Base-by-base conservation (phyloP, 129 eudicot genomes). In the Glebionis coronaria region DNA sequence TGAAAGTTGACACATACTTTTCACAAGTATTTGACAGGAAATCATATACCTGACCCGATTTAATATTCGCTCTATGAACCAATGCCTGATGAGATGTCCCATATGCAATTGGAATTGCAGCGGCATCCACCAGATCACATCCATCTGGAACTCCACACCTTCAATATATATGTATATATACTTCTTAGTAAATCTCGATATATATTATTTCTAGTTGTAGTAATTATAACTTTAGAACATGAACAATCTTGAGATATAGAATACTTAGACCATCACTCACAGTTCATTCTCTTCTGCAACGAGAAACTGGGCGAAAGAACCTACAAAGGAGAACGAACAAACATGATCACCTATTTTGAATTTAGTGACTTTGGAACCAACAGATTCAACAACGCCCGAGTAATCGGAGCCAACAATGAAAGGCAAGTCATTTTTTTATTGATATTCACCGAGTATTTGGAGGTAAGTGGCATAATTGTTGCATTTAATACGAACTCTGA, bases 41-140 rank as follows among this genome's bases (percentile, higher is more conserved):
- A 29, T 29, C 35, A 4, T 29, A 28, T 81, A 90, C 97, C 89
- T 87, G 97, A 57, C 95, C 95, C 71, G 86, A 35, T 16, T 62
- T 79, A 53, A 91, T 75, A 20, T 80, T 87, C 20, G 96, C 95
- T 76, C 98, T 85, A 73, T 91, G 95, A 81, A 23, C 25, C 71
- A 91, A 69, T 13, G 87, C 98, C 50, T 87, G 82, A 68, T 88
- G 96, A 44, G 98, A 88, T 63, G 98, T 91, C 49, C 98, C 96
- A 63, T 81, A 91, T 11, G 96, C 98, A 44, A 91, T 94, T 6
- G 96, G 91, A 53, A 91, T 81, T 68, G 91, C 98, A 71, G 86
- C 87, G 53, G 88, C 95, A 56, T 88, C 84, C 68, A 91, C 85
- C 75, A 91, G 70, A 81, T 91, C 98, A 73, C 98, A 91, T 61